Conservation (phyloP, 306 rosid genomes). For the Luffa aegyptiaca region DNA sequence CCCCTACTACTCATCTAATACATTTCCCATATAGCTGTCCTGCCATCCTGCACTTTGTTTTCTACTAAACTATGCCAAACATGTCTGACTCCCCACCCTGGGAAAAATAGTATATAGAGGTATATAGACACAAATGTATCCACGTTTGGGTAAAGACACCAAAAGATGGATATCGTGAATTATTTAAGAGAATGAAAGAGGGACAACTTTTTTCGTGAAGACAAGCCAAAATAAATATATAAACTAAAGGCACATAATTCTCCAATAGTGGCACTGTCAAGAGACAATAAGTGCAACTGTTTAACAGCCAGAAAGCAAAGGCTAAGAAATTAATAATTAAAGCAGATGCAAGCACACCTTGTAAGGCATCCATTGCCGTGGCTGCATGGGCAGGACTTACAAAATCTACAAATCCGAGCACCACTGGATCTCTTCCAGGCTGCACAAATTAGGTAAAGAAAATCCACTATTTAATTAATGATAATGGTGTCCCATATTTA, state of each 20-base stretch:
- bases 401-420: constrained; percentile 94
- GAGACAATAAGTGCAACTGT: not conserved
- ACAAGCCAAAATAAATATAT: not conserved
- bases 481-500: not conserved
- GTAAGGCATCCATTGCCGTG: constrained; percentile 94
- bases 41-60: not conserved
- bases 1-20: too few relatives aligned
- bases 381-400: constrained; percentile 96
- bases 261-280: not conserved
- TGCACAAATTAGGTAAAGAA: constrained; percentile 36
- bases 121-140: not conserved
- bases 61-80: not conserved
- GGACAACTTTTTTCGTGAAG: not conserved
- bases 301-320: not conserved
- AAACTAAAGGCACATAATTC: not conserved
- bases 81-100: not conserved
- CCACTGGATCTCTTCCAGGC: constrained; percentile 93
- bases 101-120: not conserved
- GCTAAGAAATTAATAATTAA: constrained; percentile 1
- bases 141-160: not conserved
- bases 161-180: not conserved
- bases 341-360: constrained; percentile 49
- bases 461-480: constrained; percentile 16
- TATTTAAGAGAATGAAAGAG: not conserved
- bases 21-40: not conserved